These are phyloP conservation scores for Sclerotinia nivalis DNA, from an alignment of 2,329 filamentous ascomycete species.

Conservation along the genomic window DNA sequence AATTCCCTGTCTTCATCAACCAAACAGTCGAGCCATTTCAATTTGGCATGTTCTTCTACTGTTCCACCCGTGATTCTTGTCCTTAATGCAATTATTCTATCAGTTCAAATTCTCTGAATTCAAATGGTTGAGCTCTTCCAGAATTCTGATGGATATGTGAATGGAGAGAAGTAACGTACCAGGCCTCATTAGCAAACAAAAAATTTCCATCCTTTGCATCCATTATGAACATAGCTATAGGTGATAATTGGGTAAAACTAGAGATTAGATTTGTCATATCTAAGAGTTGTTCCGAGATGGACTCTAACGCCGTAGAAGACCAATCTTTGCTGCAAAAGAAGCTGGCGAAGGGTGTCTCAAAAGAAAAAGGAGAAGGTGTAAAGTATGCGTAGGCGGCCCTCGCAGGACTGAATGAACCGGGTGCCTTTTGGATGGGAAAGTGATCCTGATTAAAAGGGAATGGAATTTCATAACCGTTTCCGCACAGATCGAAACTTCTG, in stretches of 20 bases:
- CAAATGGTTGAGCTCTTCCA: background rate
- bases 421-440: background rate
- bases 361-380: background rate
- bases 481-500: background rate
- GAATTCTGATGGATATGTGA: background rate
- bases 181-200: conserved; percentile 14
- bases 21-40: conserved; percentile 3
- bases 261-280: background rate
- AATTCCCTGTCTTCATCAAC: background rate
- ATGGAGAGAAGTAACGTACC: background rate
- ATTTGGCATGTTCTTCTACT: background rate
- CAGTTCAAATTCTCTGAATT: background rate
- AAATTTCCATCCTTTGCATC: conserved; percentile 5
- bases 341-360: background rate
- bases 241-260: conserved; percentile 6
- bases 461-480: background rate
- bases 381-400: background rate
- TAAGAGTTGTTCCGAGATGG: conserved; percentile 8
- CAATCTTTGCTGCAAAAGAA: conserved; percentile 5
- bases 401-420: background rate
- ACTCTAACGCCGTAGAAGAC: conserved; percentile 7
- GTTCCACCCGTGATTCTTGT: conserved; percentile 8
- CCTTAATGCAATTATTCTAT: background rate
- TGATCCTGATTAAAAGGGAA: background rate
- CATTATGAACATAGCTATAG: conserved; percentile 3